Evolutionary conservation across 2,329 filamentous ascomycete species (phyloP), one percentile per base, ranked within the genome.

Genomic region (Colletotrichum gigasporum): DNA sequence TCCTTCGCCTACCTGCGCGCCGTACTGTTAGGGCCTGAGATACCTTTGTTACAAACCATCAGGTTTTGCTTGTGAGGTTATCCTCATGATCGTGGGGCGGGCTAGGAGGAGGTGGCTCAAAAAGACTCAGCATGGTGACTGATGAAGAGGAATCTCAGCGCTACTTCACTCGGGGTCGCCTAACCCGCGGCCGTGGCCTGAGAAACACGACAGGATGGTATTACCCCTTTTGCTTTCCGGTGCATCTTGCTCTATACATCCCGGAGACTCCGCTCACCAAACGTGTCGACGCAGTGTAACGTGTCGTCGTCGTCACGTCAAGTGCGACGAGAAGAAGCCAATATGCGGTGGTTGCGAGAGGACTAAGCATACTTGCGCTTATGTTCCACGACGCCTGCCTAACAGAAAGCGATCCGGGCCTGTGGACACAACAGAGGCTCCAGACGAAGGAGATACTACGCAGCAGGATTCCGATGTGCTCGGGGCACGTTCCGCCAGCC

Each of bases 321-420:
- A 71, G 45, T 71, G 70, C 39, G 70, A 72, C n/a, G 70, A 71
- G 54, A 55, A 52, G 5, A 72, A 70, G 45, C 69, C 71, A 7
- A 37, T 61, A 37, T 72, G 72, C 57, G 55, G 50, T 20, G 55
- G 55, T 12, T 67, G 65, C 22, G 50, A 59, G 18, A 59, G 65
- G 5, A 51, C 44, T 7, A 58, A 45, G 24, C 59, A 39, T 12
- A 8, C 12, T 18, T 63, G 60, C 12, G 32, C 16, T 3, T 63
- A 63, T 12, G 37, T 26, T 9, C 53, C 53, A 12, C 47, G 53
- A 3, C 44, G 53, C 2, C 53, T 53, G 30, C 60, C 45, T 8
- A 50, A 58, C 22, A 35, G 53, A 18, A 51, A 44, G 35, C 53
- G 30, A 5, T 39, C 58, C 5, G 35, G 16, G 3, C 37, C 28